Base-by-base conservation (phyloP, 2,329 filamentous ascomycete genomes). In the Aspergillus novofumigatus region DNA sequence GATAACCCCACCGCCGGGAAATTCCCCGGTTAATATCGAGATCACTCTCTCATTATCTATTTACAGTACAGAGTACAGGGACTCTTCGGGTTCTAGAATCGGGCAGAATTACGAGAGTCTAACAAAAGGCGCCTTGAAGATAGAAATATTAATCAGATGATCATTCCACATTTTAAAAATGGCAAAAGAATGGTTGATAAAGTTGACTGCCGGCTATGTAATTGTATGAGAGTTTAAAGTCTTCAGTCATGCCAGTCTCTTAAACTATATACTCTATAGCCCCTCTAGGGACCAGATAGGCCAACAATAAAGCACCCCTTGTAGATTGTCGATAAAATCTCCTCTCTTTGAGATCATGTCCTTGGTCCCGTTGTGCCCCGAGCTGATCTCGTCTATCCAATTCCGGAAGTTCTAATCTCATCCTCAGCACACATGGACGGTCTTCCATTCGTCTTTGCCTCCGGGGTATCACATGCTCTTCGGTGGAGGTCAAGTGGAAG, bases 11-110 rank as follows among this genome's bases (percentile, higher is more conserved):
- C 63, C 61, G 50, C 60, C 60, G 63, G 59, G 57, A 59, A 59
- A 59, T 62, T 66, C 55, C 53, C 64, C 62, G 63, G 62, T 62
- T 65, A 61, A 65, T 59, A 35, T 58, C 10, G 28, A 38, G 32
- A 38, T 38, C 32, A 17, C 14, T 35, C 32, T 17, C 32, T 17
- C 32, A 45, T 32, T 54, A 9, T 44, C 41, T 4, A 21, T 3
- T 4, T 20, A 8, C 41, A 21, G 29, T n/a, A n/a, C n/a, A 21
- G 41, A 21, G 41, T 21, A 38, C 14, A 17, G 32, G 14, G 32
- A 14, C 4, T 7, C n/a, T 25, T 3, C 23, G n/a, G 20, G 25
- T 48, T 52, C 49, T 48, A 52, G 49, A 53, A 28, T 17, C 17
- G 11, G 32, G 32, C 32, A 17, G 14, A 17, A 38, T 38, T 38